These are phyloP conservation scores for Acacia concinna DNA, from an alignment of 331 rosid genomes.

Conservation along the genomic window DNA sequence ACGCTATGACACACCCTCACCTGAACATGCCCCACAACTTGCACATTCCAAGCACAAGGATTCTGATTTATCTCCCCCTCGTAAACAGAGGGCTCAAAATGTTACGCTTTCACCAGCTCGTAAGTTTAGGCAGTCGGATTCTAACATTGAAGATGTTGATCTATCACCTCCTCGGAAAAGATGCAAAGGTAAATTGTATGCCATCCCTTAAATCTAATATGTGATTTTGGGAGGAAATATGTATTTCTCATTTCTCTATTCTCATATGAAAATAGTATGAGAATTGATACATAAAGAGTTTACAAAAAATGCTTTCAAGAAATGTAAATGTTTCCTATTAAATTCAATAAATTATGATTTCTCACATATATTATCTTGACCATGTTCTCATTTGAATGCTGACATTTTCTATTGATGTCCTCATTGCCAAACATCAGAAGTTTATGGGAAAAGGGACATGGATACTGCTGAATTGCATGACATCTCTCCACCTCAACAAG, in stretches of 20 bases:
- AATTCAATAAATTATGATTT: neutral
- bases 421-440: constrained; percentile 23
- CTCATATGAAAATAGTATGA: neutral
- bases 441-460: constrained; percentile 13
- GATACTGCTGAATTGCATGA: constrained; percentile 41
- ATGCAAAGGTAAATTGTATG: neutral
- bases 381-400: constrained; percentile 14
- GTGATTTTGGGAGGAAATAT: neutral
- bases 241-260: neutral
- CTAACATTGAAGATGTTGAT: constrained; percentile 38
- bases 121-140: constrained; percentile 27
- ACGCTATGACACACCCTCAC: constrained; percentile 53
- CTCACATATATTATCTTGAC: neutral
- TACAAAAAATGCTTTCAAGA: neutral
- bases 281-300: neutral
- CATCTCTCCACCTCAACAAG: constrained; percentile 47
- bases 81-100: constrained; percentile 38
- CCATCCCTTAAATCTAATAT: constrained; percentile 8
- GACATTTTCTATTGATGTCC: constrained; percentile 44
- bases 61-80: constrained; percentile 61
- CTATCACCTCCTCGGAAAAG: constrained; percentile 36
- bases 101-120: constrained; percentile 37
- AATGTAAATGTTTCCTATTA: neutral
- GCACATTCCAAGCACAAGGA: constrained; percentile 21
- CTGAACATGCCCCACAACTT: constrained; percentile 38